Evolutionary conservation across 2,329 filamentous ascomycete genomes (phyloP).

Genomic region (Fusarium sp.): DNA sequence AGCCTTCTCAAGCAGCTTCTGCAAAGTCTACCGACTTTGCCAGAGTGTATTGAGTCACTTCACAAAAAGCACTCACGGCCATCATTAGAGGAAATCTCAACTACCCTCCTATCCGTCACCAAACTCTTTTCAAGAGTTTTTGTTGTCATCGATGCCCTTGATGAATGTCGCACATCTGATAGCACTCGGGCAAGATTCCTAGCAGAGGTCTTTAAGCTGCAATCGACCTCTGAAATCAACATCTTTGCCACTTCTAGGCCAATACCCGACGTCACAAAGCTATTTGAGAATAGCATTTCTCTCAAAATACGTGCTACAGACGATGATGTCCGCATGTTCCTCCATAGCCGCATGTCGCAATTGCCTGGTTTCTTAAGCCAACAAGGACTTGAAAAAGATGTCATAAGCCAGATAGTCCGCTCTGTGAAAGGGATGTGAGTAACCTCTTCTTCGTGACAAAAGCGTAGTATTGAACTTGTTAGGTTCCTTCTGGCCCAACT

Average conservation of each 20-base stretch:
- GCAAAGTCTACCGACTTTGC: background rate
- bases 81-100: slow-evolving; percentile 17
- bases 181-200: background rate
- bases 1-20: background rate
- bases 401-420: slow-evolving; percentile 2
- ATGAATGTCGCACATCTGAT: slow-evolving; percentile 13
- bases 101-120: slow-evolving; percentile 36
- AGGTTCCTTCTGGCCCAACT: slow-evolving; percentile 32
- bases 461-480: background rate
- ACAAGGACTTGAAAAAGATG: background rate
- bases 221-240: background rate
- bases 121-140: background rate
- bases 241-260: slow-evolving; percentile 40
- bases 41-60: background rate
- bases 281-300: background rate
- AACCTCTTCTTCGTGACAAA: accelerated
- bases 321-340: slow-evolving; percentile 25
- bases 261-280: slow-evolving; percentile 14
- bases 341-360: background rate
- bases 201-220: background rate
- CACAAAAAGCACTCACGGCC: slow-evolving; percentile 4
- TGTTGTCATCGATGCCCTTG: background rate
- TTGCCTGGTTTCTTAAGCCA: background rate
- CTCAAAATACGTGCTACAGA: slow-evolving; percentile 30
- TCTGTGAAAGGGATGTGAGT: slow-evolving; percentile 35